A percentile compares a stretch with the other conserved stretches of the same genome.
Evolutionary conservation across 2,329 filamentous ascomycete species (phyloP).

Genomic region (Gnomoniopsis smithogilvyi): DNA sequence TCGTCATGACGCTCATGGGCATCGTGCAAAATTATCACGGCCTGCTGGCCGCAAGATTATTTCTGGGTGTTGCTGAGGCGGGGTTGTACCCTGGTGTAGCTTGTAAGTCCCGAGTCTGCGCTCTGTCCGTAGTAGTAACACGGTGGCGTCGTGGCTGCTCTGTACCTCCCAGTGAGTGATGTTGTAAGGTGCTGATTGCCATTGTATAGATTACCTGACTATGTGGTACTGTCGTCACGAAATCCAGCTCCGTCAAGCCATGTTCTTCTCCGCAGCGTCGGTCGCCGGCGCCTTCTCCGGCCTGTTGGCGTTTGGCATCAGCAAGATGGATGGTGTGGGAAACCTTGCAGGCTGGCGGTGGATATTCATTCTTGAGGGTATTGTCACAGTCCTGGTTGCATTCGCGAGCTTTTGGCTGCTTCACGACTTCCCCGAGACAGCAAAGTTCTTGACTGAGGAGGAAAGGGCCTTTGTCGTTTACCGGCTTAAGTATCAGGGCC

Average conservation of each 20-base stretch:
- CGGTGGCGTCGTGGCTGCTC: neutral
- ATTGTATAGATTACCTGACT: conserved; percentile 43
- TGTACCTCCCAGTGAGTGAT: neutral
- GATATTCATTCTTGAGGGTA: conserved; percentile 50
- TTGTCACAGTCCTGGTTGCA: conserved; percentile 48
- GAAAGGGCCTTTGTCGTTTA: conserved; percentile 70
- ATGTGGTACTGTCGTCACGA: conserved; percentile 60
- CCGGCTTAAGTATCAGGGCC: conserved; percentile 64
- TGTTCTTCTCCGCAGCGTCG: conserved; percentile 82
- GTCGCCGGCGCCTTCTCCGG: conserved; percentile 76
- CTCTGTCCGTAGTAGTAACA: neutral
- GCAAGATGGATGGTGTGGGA: conserved; percentile 38
- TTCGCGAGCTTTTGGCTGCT: conserved; percentile 64
- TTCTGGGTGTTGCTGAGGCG: conserved; percentile 64
- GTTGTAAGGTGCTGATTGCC: neutral
- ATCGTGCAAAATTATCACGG: conserved; percentile 48
- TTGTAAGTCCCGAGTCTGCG: conserved; percentile 25
- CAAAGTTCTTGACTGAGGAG: conserved; percentile 66
- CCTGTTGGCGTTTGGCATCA: conserved; percentile 46
- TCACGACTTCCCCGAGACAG: conserved; percentile 78
- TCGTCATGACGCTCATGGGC: conserved; percentile 50
- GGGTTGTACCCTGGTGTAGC: conserved; percentile 65
- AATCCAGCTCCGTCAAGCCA: conserved; percentile 56
- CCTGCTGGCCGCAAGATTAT: conserved; percentile 49
- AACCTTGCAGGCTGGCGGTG: conserved; percentile 47